Base-by-base conservation (phyloP, 2,329 filamentous ascomycete genomes). In the Aspergillus alliaceus region DNA sequence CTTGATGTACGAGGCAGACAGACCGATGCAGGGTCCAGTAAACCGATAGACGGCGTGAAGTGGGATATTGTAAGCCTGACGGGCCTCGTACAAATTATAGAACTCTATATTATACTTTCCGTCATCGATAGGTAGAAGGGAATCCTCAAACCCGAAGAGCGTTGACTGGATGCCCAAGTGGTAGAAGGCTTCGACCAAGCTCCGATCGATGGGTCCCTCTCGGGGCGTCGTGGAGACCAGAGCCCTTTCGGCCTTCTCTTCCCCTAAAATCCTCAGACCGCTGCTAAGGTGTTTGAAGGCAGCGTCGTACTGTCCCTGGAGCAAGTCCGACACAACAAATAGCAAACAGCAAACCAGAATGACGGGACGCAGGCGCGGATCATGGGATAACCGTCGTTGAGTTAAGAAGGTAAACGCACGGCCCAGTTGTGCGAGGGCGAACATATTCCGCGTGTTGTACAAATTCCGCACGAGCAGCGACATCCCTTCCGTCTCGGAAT, bases 301-400 rank as follows among this genome's bases (percentile, higher is more conserved):
- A 34, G 39, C 52, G 3, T 56, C 53, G 53, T 60, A 60, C 11
- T 46, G 37, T 20, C 58, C 60, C n/a, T 51, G 46, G 24, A 61
- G 32, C 22, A 63, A 20, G 22, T 63, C 61, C 2, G 44, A 39
- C 39, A 61, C 22, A 6, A 61, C 52, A 42, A 62, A 63, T 15
- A 63, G 55, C 11, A 63, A 50, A 34, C 61, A 63, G 57, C 61
- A 63, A 27, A 56, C 18, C 3, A 63, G 50, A 6, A 61, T 42
- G 18, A 62, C 53, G 20, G 57, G 48, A 9, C 53, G 51, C n/a
- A 49, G 35, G 27, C 57, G 48, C 18, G 61, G 61, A 51, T 63
- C 61, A 4, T 53, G 42, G 4, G 61, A 63, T 12, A 49, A 25
- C 4, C 51, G 44, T 6, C 61, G 61, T 22, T 54, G 52, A 44